Evolutionary conservation across 2,329 filamentous ascomycete genomes (phyloP).

Genomic region (Grosmannia clavigera): DNA sequence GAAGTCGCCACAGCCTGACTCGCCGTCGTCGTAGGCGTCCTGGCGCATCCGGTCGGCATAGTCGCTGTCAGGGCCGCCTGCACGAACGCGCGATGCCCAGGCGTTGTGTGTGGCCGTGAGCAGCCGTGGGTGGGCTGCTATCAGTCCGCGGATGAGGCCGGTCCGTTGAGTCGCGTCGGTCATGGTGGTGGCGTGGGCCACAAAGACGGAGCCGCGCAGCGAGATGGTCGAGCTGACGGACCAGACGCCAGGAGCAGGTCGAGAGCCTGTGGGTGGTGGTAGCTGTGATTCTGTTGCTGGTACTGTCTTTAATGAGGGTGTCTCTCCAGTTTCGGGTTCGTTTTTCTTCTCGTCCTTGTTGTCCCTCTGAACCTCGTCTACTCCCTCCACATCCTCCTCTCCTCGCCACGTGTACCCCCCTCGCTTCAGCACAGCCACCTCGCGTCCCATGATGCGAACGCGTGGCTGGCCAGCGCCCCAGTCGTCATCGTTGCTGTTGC

Average conservation of each 20-base stretch:
- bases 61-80: conserved; percentile 8
- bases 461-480: conserved; percentile 66
- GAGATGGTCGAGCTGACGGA: conserved; percentile 36
- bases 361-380: conserved; percentile 1
- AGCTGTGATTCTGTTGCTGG: background rate
- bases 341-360: conserved; percentile 1
- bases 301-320: background rate
- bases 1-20: conserved; percentile 44
- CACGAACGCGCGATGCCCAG: conserved; percentile 35
- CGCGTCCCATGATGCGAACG: conserved; percentile 59
- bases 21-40: conserved; percentile 48
- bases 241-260: conserved; percentile 24
- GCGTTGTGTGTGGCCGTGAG: conserved; percentile 45
- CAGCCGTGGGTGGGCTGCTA: conserved; percentile 36
- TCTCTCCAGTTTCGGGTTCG: background rate
- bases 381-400: conserved; percentile 20
- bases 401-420: conserved; percentile 56
- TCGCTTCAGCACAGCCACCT: conserved; percentile 63
- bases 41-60: conserved; percentile 25
- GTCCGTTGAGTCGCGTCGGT: conserved; percentile 27
- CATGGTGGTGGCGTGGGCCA: conserved; percentile 38
- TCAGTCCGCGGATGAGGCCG: conserved; percentile 32
- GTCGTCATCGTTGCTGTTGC: conserved; percentile 55
- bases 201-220: conserved; percentile 42
- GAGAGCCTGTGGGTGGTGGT: conserved; percentile 6